Evolutionary conservation across 2,329 filamentous ascomycete genomes (phyloP).

Genomic region (Ophiostoma ulmi): DNA sequence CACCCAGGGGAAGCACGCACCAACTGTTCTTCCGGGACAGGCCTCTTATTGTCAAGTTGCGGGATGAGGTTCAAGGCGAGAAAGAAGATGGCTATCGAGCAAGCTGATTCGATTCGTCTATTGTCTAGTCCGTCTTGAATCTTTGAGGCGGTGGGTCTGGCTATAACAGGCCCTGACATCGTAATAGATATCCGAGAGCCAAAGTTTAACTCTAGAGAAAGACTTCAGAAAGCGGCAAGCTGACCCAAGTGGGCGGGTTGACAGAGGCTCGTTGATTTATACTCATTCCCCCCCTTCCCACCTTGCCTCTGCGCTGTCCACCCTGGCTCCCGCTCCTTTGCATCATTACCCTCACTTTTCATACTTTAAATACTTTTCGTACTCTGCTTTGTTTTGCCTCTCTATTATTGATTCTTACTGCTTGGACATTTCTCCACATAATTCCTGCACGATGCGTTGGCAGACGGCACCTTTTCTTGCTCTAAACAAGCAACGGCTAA

Average conservation of each 20-base stretch:
- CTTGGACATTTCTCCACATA: constrained; percentile 32
- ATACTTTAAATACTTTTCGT: not conserved
- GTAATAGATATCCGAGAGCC: not conserved
- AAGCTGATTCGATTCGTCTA: not conserved
- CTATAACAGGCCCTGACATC: not conserved
- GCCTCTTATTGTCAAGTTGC: not conserved
- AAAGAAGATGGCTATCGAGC: not conserved
- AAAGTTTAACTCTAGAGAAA: not conserved
- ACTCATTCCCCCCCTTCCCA: constrained; percentile 10
- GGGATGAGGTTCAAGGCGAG: not conserved
- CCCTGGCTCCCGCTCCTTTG: constrained; percentile 7
- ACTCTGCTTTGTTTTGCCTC: constrained; percentile 21
- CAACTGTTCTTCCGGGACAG: constrained; percentile 29
- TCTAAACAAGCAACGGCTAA: constrained; percentile 28
- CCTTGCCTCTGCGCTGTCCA: not conserved
- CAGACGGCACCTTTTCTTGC: constrained; percentile 29
- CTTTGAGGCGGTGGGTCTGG: not conserved
- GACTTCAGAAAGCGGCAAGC: not conserved
- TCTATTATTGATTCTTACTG: constrained; percentile 19
- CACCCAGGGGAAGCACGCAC: constrained; percentile 27
- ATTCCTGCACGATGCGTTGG: constrained; percentile 38
- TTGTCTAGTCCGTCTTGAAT: not conserved
- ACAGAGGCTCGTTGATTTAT: constrained; percentile 20
- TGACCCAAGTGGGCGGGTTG: constrained; percentile 16
- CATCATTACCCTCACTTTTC: constrained; percentile 13